These are phyloP conservation scores for Botrytis porri DNA, from an alignment of 2,329 filamentous ascomycete genomes.

Conservation along the genomic window DNA sequence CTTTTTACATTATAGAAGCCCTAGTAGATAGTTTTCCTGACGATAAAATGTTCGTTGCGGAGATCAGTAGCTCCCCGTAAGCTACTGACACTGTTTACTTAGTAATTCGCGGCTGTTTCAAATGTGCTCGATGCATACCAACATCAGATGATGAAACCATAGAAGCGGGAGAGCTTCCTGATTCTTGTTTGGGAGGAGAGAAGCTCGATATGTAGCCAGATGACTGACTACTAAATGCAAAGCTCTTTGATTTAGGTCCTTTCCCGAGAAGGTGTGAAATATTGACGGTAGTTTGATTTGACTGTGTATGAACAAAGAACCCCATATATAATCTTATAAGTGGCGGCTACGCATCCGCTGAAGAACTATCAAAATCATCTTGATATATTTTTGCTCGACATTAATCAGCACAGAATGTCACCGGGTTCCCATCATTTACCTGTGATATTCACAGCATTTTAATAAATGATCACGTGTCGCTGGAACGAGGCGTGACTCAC, in stretches of 20 bases:
- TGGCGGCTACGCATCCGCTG: too few species aligned
- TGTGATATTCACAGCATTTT: not conserved
- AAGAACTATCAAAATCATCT: not conserved
- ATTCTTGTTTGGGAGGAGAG: not conserved
- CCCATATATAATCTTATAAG: not conserved
- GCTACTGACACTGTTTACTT: not conserved
- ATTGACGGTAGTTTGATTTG: not conserved
- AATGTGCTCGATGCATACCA: constrained; percentile 7
- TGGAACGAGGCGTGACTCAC: not conserved
- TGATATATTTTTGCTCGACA: not conserved
- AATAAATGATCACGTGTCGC: not conserved
- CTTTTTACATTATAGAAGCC: not conserved
- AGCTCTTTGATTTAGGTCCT: not conserved
- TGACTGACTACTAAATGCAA: too few species aligned
- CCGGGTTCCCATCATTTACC: not conserved
- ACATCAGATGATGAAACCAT: not conserved
- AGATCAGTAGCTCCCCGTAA: not conserved
- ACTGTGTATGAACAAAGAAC: not conserved
- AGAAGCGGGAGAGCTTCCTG: too few species aligned
- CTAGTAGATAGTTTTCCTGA: not conserved
- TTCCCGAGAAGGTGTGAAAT: not conserved
- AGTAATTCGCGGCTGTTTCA: not conserved
- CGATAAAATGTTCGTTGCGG: not conserved
- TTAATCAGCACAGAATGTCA: not conserved
- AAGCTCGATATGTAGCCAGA: not conserved